Evolutionary conservation across 2,329 filamentous ascomycete species (phyloP).

Genomic region (Rutstroemia sp.): DNA sequence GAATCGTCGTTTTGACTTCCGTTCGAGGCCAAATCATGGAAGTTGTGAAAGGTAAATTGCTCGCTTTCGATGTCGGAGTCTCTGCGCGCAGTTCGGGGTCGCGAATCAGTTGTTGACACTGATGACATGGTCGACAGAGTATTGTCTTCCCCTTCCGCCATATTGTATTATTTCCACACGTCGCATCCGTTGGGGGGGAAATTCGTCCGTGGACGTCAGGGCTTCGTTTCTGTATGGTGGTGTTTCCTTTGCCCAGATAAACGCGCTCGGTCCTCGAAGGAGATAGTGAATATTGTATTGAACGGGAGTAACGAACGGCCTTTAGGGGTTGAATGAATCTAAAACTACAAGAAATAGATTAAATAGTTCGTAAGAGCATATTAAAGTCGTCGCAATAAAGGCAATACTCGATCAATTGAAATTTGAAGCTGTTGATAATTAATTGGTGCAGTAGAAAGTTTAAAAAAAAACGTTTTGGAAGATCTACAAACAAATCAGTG

Average conservation of each 20-base stretch:
- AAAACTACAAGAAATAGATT: not conserved
- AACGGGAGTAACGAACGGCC: not conserved
- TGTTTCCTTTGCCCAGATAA: constrained; percentile 3
- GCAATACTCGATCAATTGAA: not conserved
- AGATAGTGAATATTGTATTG: not conserved
- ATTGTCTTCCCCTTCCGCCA: constrained; percentile 26
- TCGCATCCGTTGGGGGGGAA: constrained; percentile 20
- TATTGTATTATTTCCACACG: constrained; percentile 19
- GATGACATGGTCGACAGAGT: constrained; percentile 5
- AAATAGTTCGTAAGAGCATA: not conserved
- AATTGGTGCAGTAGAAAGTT: not conserved
- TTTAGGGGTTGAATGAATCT: not conserved
- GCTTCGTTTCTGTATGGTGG: not conserved
- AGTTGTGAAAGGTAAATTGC: constrained; percentile 23
- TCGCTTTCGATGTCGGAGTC: constrained; percentile 23
- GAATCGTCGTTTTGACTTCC: constrained; percentile 23
- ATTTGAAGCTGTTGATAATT: not conserved
- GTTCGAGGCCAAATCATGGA: constrained; percentile 23
- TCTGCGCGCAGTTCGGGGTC: constrained; percentile 24
- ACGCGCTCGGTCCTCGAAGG: constrained; percentile 16
- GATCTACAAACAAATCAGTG: not conserved
- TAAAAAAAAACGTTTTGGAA: not conserved
- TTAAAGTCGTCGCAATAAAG: not conserved
- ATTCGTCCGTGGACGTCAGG: not conserved
- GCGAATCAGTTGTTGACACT: constrained; percentile 12